A percentile compares a stretch with the other conserved stretches of the same genome.
These are phyloP conservation scores for Phycomyces nitens DNA, from an alignment of 192 early-diverging fungal genomes.

Conservation along the genomic window DNA sequence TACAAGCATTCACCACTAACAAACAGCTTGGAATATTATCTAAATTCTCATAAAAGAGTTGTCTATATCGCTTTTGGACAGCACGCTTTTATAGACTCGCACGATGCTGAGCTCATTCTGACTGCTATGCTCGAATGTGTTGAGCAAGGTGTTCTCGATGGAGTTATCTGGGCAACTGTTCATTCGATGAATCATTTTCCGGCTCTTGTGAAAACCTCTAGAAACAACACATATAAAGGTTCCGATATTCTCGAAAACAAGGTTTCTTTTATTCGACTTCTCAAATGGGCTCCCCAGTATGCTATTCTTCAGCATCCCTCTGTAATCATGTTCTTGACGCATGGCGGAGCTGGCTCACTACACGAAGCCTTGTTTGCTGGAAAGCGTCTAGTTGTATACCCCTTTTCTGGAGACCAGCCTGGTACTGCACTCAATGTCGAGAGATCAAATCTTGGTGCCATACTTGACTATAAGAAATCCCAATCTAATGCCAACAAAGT, in stretches of 20 bases:
- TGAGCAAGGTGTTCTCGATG: conserved; percentile 27
- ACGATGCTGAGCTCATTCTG: conserved; percentile 17
- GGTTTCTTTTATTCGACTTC: background rate
- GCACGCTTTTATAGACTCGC: background rate
- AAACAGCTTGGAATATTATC: background rate
- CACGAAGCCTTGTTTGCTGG: conserved; percentile 31
- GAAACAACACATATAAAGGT: too few species aligned
- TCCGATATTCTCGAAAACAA: too few species aligned
- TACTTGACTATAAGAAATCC: too few species aligned
- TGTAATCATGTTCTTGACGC: conserved; percentile 23
- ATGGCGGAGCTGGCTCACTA: conserved; percentile 24
- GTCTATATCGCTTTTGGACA: conserved; percentile 36
- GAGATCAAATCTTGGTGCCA: too few species aligned
- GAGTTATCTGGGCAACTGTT: conserved; percentile 32
- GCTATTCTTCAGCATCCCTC: conserved; percentile 28
- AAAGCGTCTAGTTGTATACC: conserved; percentile 23
- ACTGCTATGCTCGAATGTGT: conserved; percentile 22
- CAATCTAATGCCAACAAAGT: too few species aligned
- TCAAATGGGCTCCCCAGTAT: conserved; percentile 30
- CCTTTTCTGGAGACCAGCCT: conserved; percentile 30
- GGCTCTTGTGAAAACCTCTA: too few species aligned
- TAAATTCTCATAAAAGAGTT: conserved; percentile 14
- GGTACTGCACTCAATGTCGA: conserved; percentile 6
- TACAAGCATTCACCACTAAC: conserved; percentile 14
- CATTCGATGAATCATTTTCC: too few species aligned